Conservation (phyloP, 495 filamentous ascomycete genomes). For the Parmelia sp. region DNA sequence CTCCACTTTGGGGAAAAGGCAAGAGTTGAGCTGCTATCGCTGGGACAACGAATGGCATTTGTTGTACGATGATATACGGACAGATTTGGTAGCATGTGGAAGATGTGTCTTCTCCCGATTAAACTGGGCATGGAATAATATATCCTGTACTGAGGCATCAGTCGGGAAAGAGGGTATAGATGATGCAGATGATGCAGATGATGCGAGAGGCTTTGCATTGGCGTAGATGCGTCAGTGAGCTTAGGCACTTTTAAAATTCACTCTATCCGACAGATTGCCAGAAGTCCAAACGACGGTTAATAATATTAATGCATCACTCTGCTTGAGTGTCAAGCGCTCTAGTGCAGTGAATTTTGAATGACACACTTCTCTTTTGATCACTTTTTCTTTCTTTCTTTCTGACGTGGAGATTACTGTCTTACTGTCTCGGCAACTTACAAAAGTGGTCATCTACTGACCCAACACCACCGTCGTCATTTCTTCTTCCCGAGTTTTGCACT, state of each 20-base stretch:
- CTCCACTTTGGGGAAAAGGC: conserved; percentile 57
- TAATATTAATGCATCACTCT: not conserved
- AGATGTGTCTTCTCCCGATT: no score
- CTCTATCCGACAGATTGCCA: not conserved
- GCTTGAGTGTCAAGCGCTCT: not conserved
- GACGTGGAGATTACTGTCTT: no score
- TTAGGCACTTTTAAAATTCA: not conserved
- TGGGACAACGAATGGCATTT: not conserved
- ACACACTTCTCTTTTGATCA: no score
- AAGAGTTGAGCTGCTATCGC: conserved; percentile 7
- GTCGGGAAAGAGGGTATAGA: not conserved
- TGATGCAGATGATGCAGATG: no score
- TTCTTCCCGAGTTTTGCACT: conserved; percentile 8
- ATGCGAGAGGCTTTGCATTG: no score
- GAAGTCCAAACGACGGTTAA: not conserved
- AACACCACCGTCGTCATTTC: conserved; percentile 18
- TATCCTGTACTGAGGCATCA: not conserved
- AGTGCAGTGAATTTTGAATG: not conserved
- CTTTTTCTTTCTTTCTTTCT: not conserved
- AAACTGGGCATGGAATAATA: no score
- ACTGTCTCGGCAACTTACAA: not conserved
- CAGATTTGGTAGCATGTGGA: not conserved
- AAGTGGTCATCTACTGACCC: not conserved
- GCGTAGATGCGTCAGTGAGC: not conserved
- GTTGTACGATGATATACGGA: conserved; percentile 5